These are phyloP conservation scores for Paramecium primaurelia DNA, from an alignment of 73 alveolate genomes.

Conservation along the genomic window DNA sequence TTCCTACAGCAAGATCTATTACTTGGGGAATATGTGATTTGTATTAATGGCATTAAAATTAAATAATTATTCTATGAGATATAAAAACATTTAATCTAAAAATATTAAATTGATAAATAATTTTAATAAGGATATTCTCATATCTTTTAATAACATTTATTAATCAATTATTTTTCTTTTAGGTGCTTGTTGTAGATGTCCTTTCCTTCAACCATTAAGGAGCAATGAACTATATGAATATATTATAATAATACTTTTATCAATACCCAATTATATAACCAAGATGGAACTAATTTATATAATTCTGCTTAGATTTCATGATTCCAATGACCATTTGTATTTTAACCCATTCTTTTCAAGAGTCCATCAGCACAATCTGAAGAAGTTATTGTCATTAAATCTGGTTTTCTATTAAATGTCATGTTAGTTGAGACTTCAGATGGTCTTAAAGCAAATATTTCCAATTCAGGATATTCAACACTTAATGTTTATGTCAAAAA, in stretches of 20 bases:
- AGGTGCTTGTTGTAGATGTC: neutral
- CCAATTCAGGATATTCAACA: slow-evolving; percentile 49
- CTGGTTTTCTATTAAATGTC: slow-evolving; percentile 51
- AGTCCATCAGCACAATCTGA: slow-evolving; percentile 61
- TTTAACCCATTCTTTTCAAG: slow-evolving; percentile 55
- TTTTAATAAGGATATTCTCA: neutral
- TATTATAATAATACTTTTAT: neutral
- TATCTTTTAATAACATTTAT: neutral
- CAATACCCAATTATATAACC: slow-evolving; percentile 8
- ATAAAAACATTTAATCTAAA: neutral
- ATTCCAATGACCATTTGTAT: slow-evolving; percentile 65
- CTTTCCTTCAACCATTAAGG: neutral
- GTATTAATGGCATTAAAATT: neutral
- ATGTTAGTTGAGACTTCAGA: slow-evolving; percentile 50
- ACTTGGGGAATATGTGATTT: neutral
- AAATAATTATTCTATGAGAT: neutral
- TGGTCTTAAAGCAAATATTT: slow-evolving; percentile 44
- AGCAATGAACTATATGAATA: neutral
- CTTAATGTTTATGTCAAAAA: neutral
- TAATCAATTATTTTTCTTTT: neutral
- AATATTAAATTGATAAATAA: neutral
- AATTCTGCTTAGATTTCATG: slow-evolving; percentile 53
- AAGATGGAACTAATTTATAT: neutral
- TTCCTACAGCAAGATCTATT: neutral
- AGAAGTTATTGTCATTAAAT: slow-evolving; percentile 57